Evolutionary conservation across 805 yeast species (phyloP).

Genomic region (Candida caryicola): DNA sequence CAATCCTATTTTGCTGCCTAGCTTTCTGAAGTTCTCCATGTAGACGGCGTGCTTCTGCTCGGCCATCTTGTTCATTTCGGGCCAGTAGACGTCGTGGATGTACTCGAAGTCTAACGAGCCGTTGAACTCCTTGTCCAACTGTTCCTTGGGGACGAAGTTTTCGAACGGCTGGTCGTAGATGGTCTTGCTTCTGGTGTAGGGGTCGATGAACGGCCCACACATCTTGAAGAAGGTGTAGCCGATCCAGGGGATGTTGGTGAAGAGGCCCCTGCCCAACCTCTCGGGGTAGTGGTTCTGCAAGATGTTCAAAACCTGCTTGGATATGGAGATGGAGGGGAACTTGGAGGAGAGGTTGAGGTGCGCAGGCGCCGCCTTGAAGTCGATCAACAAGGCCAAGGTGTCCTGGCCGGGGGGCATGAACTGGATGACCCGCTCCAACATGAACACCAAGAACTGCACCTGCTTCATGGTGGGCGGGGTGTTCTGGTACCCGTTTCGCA

Average conservation of each 20-base stretch:
- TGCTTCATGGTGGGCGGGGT: slow-evolving; percentile 87
- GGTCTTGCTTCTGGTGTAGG: slow-evolving; percentile 55
- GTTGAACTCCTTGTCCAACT: slow-evolving; percentile 49
- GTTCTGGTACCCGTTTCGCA: slow-evolving; percentile 94
- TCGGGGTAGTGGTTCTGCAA: slow-evolving; percentile 61
- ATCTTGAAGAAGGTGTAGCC: slow-evolving; percentile 55
- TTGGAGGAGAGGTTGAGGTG: slow-evolving; percentile 36
- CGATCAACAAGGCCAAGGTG: slow-evolving; percentile 84
- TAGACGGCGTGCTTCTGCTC: slow-evolving; percentile 33
- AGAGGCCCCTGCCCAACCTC: slow-evolving; percentile 51
- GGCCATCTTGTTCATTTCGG: slow-evolving; percentile 44
- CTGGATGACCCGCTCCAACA: slow-evolving; percentile 89
- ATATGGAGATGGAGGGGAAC: slow-evolving; percentile 49
- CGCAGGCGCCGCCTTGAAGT: slow-evolving; percentile 77
- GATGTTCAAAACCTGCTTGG: slow-evolving; percentile 49
- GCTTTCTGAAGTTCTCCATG: slow-evolving; percentile 35
- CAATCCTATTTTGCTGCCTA: slow-evolving; percentile 51
- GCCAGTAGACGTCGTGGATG: slow-evolving; percentile 54
- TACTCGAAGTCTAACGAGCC: slow-evolving; percentile 51
- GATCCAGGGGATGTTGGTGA: slow-evolving; percentile 56
- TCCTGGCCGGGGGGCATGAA: slow-evolving; percentile 98
- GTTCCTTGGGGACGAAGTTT: slow-evolving; percentile 51
- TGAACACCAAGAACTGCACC: slow-evolving; percentile 92
- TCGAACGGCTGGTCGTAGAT: slow-evolving; percentile 57
- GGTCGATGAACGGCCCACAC: slow-evolving; percentile 58